Conservation (phyloP, 2,329 filamentous ascomycete genomes). For the Mariannaea elegans region DNA sequence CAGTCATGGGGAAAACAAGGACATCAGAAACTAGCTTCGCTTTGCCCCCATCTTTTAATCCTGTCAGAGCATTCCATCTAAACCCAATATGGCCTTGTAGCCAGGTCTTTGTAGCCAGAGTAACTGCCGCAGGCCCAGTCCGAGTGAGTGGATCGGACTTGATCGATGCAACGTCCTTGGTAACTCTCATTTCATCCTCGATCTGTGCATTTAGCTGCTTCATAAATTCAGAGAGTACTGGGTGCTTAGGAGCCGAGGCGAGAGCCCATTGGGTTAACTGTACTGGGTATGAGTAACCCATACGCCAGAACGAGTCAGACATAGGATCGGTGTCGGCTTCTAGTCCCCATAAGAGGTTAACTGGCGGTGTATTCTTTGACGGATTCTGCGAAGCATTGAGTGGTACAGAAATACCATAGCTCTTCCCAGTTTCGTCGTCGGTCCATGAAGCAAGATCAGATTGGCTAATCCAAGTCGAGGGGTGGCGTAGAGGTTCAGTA, state of each 20-base stretch:
- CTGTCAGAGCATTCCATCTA: slow-evolving; percentile 27
- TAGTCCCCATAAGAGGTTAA: slow-evolving; percentile 36
- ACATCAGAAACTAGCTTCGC: background rate
- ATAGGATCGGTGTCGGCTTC: slow-evolving; percentile 37
- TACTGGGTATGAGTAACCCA: slow-evolving; percentile 38
- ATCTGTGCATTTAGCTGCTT: slow-evolving; percentile 25
- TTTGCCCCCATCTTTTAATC: background rate
- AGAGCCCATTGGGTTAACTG: slow-evolving; percentile 40
- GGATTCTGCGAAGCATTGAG: background rate
- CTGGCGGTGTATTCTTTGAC: slow-evolving; percentile 15
- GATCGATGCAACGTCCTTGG: background rate
- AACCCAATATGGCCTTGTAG: slow-evolving; percentile 28
- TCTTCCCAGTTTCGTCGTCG: slow-evolving; percentile 26
- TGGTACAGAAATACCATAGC: slow-evolving; percentile 18
- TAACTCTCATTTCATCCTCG: background rate
- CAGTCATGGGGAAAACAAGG: background rate
- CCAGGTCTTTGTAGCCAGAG: slow-evolving; percentile 30
- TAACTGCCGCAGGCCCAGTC: slow-evolving; percentile 38
- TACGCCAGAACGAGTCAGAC: slow-evolving; percentile 35
- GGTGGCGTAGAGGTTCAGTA: slow-evolving; percentile 35
- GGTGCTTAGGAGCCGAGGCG: slow-evolving; percentile 34
- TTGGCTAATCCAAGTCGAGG: slow-evolving; percentile 30
- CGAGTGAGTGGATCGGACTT: slow-evolving; percentile 30
- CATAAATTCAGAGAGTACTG: slow-evolving; percentile 31
- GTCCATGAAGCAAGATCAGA: slow-evolving; percentile 32